Evolutionary conservation across 192 early-diverging fungal genomes (phyloP), one percentile per base, ranked within the genome.

Genomic region (Podila horticola): DNA sequence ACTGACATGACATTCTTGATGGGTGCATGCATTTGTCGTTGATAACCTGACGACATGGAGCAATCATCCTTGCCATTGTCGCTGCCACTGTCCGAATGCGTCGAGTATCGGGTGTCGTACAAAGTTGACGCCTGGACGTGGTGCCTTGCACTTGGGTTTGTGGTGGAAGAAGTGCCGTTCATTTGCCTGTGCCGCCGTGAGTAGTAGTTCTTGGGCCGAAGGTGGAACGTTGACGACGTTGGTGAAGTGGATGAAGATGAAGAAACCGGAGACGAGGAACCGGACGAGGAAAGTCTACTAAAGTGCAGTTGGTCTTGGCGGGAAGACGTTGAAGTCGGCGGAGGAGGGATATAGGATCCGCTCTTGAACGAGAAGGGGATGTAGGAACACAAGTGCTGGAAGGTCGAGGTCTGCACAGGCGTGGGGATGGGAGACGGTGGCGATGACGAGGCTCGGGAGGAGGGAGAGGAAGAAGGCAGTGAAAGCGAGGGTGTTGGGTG

Each of bases 161-260:
- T 55, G 6, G 5, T 55, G 52, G 20, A 6, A 26, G 24, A 24
- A 26, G 20, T 24, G 52, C 24, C 24, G 52, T 24, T 55, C 52
- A 55, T 55, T 26, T 55, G 52, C 12, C n/a, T n/a, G 55, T 62
- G 59, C 41, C 73, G 77, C 13, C 77, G 71, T 48, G 77, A 73
- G 28, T 73, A 81, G 63, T 81, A 81, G 49, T 81, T 81, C 67
- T 81, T 81, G 15, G 77, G 77, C 51, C 77, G 70, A 57, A 81
- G 77, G 60, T 81, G 48, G 71, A 69, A 72, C 62, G 66, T 30
- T 0, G 60, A 24, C 15, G 69, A 20, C 19, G 30, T 34, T 71
- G 50, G 69, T 57, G 71, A 38, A 34, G 64, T 52, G 13, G 49
- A 13, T 28, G 41, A 29, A 5, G 64, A n/a, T 19, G 57, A 69